These are phyloP conservation scores for Anthostomella pinea DNA, from an alignment of 2,329 filamentous ascomycete species.

Conservation along the genomic window DNA sequence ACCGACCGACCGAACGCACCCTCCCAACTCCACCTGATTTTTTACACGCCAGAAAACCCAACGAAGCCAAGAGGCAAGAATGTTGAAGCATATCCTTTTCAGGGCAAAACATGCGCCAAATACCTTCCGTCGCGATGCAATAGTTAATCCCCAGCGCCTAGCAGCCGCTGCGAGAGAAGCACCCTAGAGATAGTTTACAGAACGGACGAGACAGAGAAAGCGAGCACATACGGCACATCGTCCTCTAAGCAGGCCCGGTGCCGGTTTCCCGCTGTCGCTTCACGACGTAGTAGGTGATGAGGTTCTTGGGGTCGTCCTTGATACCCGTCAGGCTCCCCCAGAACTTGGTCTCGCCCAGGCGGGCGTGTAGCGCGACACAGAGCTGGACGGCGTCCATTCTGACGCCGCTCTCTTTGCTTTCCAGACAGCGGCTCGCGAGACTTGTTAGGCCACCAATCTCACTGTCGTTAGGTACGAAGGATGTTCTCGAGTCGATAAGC, in stretches of 20 bases:
- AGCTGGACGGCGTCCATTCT: slow-evolving; percentile 76
- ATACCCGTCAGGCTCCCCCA: slow-evolving; percentile 65
- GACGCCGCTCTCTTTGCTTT: slow-evolving; percentile 59
- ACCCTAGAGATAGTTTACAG: too few relatives aligned
- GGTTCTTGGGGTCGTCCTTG: slow-evolving; percentile 69
- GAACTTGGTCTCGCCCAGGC: slow-evolving; percentile 59
- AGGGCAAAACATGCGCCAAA: too few relatives aligned
- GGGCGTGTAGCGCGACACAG: slow-evolving; percentile 68
- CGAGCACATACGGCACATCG: too few relatives aligned
- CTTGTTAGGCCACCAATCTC: slow-evolving; percentile 51
- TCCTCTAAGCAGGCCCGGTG: slow-evolving; percentile 12
- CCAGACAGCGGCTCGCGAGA: slow-evolving; percentile 55
- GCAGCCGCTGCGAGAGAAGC: too few relatives aligned
- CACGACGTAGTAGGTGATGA: slow-evolving; percentile 80
- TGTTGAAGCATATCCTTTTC: too few relatives aligned
- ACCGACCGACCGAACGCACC: too few relatives aligned
- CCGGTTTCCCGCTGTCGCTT: slow-evolving; percentile 59
- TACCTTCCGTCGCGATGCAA: too few relatives aligned
- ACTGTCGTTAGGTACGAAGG: slow-evolving; percentile 48
- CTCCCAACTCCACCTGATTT: too few relatives aligned
- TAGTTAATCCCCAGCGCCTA: too few relatives aligned
- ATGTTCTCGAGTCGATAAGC: slow-evolving; percentile 48
- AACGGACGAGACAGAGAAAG: too few relatives aligned
- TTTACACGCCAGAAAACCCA: too few relatives aligned
- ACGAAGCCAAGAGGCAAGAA: too few relatives aligned